Evolutionary conservation across 306 rosid species (phyloP).

Genomic region (Coriaria nepalensis): DNA sequence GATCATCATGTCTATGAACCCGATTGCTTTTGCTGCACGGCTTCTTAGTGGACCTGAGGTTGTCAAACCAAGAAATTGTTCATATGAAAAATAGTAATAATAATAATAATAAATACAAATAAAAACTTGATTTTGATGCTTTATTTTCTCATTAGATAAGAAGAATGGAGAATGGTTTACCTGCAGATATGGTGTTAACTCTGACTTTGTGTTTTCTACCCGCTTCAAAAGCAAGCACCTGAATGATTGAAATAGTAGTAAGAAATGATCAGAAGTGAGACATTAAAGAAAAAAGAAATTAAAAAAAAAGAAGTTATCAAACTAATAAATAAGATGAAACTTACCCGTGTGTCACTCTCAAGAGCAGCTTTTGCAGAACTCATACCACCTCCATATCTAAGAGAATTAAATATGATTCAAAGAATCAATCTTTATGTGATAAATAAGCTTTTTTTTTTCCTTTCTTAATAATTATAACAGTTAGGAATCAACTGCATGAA

Average conservation of each 20-base stretch:
- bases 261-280: neutral
- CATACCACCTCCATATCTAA: slow-evolving; percentile 98
- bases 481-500: slow-evolving; percentile 9
- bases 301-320: neutral
- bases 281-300: neutral
- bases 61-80: neutral
- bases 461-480: neutral
- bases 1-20: slow-evolving; percentile 93
- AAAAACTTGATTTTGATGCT: neutral
- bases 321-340: slow-evolving; percentile 9
- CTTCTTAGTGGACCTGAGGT: slow-evolving; percentile 74
- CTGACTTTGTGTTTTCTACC: slow-evolving; percentile 77
- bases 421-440: slow-evolving; percentile 3
- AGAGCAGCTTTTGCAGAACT: slow-evolving; percentile 98
- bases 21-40: slow-evolving; percentile 95
- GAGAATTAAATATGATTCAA: slow-evolving; percentile 1
- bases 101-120: neutral
- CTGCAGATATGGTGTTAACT: slow-evolving; percentile 87
- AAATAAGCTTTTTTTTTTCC: slow-evolving; percentile 3
- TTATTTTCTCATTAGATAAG: neutral
- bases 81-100: neutral
- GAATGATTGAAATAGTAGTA: neutral
- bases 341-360: slow-evolving; percentile 88
- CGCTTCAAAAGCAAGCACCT: slow-evolving; percentile 99
- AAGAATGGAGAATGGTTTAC: slow-evolving; percentile 21